phyloP scores from a whole-genome alignment of 164 flowering plant genomes.

The Warburgia ugandensis region DNA sequence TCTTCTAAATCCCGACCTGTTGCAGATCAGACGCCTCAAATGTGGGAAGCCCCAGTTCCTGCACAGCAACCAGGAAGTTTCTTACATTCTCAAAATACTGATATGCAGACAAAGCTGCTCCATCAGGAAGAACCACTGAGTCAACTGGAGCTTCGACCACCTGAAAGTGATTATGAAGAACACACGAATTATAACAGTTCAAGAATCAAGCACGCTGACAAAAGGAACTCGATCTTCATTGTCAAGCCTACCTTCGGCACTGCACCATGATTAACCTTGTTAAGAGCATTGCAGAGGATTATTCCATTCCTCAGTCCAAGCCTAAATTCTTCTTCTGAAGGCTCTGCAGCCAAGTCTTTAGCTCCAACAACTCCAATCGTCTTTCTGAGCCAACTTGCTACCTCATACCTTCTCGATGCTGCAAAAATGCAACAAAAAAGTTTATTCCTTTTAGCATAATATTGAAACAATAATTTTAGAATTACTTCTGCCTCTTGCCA shows the following conservation, averaged over 20 bases:
- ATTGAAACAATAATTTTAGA: not conserved
- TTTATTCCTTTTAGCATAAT: not conserved
- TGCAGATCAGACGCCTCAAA: conserved; percentile 98
- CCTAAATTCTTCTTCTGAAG: conserved; percentile 82
- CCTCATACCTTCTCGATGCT: conserved; percentile 79
- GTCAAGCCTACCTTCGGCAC: conserved; percentile 61
- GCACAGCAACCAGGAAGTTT: conserved; percentile 77
- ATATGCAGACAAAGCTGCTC: conserved; percentile 88
- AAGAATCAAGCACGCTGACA: not conserved
- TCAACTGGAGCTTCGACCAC: conserved; percentile 85
- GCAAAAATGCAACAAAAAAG: conserved; percentile 6
- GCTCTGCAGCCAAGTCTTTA: conserved; percentile 84
- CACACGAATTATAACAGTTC: not conserved
- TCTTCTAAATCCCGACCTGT: no score
- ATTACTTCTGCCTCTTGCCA: no score
- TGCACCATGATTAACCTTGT: conserved; percentile 78
- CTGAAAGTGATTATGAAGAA: conserved; percentile 26
- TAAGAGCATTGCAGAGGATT: conserved; percentile 78
- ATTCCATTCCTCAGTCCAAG: conserved; percentile 78
- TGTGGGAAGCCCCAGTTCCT: conserved; percentile 81
- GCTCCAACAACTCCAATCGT: conserved; percentile 71
- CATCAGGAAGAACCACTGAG: conserved; percentile 72
- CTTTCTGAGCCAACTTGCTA: conserved; percentile 76
- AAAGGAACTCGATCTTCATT: not conserved
- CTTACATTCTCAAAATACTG: conserved; percentile 98